These are phyloP conservation scores for Phyllosticta citribraziliensis DNA, from an alignment of 2,329 filamentous ascomycete genomes.

Conservation along the genomic window DNA sequence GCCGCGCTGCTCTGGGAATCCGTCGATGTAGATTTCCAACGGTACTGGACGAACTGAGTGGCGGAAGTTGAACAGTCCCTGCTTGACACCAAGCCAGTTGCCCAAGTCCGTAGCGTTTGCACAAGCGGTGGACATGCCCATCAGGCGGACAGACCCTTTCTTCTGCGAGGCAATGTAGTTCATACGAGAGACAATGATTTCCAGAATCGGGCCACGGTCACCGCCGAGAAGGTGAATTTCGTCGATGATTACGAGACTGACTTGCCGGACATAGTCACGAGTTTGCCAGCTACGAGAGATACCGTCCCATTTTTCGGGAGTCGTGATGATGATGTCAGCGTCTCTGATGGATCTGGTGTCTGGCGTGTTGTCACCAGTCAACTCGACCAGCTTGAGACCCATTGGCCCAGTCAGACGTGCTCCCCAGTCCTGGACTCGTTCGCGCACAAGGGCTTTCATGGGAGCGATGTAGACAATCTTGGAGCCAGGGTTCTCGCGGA, in stretches of 20 bases:
- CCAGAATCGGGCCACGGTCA: constrained; percentile 91
- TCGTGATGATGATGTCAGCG: constrained; percentile 96
- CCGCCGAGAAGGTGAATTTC: constrained; percentile 97
- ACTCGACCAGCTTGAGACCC: constrained; percentile 82
- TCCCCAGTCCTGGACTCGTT: constrained; percentile 93
- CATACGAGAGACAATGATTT: constrained; percentile 91
- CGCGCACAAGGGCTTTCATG: constrained; percentile 96
- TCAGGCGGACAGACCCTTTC: constrained; percentile 74
- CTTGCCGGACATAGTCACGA: constrained; percentile 87
- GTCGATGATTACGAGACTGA: constrained; percentile 94
- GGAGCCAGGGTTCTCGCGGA: constrained; percentile 83
- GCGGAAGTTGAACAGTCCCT: constrained; percentile 90
- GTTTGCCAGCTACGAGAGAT: constrained; percentile 99
- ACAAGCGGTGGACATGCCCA: constrained; percentile 99
- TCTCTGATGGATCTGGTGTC: constrained; percentile 92
- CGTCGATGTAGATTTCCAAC: constrained; percentile 92
- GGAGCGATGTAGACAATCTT: constrained; percentile 99
- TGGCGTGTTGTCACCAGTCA: constrained; percentile 96
- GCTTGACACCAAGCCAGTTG: constrained; percentile 95
- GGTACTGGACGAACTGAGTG: constrained; percentile 96
- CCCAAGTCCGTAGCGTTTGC: constrained; percentile 89
- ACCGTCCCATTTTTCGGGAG: constrained; percentile 99
- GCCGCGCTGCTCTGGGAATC: constrained; percentile 86
- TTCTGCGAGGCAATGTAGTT: constrained; percentile 97
- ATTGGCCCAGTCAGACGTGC: constrained; percentile 70